phyloP scores from a whole-genome alignment of 805 yeast species.

The Teunomyces atbi region DNA sequence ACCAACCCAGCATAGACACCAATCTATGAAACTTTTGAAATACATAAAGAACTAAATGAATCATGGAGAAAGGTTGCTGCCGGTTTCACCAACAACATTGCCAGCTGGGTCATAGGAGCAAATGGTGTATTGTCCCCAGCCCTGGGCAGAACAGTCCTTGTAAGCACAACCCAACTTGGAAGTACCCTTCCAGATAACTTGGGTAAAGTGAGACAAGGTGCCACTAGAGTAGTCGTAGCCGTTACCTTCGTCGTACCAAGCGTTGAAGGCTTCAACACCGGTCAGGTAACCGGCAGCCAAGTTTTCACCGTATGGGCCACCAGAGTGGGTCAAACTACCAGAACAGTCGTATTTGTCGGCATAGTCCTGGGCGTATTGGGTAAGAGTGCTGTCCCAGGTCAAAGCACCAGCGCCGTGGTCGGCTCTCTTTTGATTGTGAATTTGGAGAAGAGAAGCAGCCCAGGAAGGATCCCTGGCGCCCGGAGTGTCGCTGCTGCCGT shows the following conservation, averaged over 20 bases:
- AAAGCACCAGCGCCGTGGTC: slow-evolving; percentile 51
- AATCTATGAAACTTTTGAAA: not conserved
- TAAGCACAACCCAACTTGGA: slow-evolving; percentile 70
- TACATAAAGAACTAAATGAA: slow-evolving; percentile 1
- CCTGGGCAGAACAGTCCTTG: slow-evolving; percentile 50
- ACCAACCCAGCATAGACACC: not conserved
- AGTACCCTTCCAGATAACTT: slow-evolving; percentile 68
- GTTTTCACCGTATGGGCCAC: slow-evolving; percentile 41
- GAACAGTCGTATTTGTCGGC: slow-evolving; percentile 25
- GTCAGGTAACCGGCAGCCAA: slow-evolving; percentile 23
- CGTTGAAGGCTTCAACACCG: slow-evolving; percentile 32
- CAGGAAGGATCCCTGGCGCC: slow-evolving; percentile 26
- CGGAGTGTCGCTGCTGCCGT: slow-evolving; percentile 15
- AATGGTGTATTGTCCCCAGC: slow-evolving; percentile 58
- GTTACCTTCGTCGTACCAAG: slow-evolving; percentile 42
- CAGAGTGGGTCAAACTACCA: slow-evolving; percentile 36
- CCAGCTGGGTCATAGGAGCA: slow-evolving; percentile 79
- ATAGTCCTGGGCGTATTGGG: slow-evolving; percentile 49
- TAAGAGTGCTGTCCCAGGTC: slow-evolving; percentile 54
- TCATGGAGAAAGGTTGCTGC: slow-evolving; percentile 11
- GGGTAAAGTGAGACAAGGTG: slow-evolving; percentile 66
- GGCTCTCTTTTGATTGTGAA: slow-evolving; percentile 60
- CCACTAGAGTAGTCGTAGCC: slow-evolving; percentile 26
- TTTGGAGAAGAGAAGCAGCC: slow-evolving; percentile 48
- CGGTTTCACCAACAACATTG: slow-evolving; percentile 50